These are phyloP conservation scores for Vitis rotundifolia DNA, from an alignment of 164 flowering plant genomes.

Conservation along the genomic window DNA sequence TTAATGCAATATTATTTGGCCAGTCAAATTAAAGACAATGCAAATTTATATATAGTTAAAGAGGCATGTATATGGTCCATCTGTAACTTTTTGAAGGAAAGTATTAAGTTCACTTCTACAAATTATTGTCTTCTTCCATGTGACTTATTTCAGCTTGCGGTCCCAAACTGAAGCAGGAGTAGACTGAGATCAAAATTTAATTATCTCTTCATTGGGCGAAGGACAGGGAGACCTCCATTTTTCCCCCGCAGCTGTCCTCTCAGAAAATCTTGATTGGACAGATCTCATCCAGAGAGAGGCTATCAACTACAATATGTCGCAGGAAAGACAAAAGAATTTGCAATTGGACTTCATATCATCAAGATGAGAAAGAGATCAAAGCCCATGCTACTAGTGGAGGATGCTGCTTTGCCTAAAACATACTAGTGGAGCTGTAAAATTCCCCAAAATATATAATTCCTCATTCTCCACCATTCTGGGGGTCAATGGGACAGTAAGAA, in stretches of 20 bases:
- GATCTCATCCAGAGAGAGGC: background rate
- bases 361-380: background rate
- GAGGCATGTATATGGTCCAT: no score
- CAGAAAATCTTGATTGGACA: background rate
- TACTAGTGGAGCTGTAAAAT: background rate
- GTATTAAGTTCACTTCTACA: no score
- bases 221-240: background rate
- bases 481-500: no score
- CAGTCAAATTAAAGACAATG: no score
- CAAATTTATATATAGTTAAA: no score
- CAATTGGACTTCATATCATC: background rate
- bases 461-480: no score
- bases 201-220: background rate
- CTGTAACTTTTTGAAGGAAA: no score
- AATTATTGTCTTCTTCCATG: no score
- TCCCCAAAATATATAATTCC: background rate
- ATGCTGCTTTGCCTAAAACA: slow-evolving; percentile 2
- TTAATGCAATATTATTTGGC: no score
- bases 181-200: background rate
- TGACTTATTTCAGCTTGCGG: no score
- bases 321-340: background rate
- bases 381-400: slow-evolving; percentile 9
- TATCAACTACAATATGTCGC: background rate
- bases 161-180: no score
- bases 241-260: background rate